Evolutionary conservation across 2,329 filamentous ascomycete species (phyloP), one percentile per base, ranked within the genome.

Genomic region (Talaromyces sp.): DNA sequence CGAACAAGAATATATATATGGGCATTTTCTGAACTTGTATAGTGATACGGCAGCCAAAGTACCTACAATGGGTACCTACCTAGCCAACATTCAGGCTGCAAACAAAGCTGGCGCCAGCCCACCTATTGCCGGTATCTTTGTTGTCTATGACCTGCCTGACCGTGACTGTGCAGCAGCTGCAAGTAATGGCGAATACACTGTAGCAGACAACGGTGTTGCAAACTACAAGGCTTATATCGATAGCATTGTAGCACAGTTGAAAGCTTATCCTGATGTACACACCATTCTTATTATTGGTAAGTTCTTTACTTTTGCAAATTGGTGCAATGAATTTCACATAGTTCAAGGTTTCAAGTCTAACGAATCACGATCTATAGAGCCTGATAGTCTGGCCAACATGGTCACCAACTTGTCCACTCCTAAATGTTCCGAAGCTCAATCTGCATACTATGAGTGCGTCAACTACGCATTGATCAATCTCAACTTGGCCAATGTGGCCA

Each of bases 91-190:
- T 70, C 73, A 80, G 67, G 70, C 75, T 43, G 71, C 80, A 68
- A 84, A 85, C 64, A 75, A 73, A 31, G 81, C 78, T 31, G 82
- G 82, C n/a, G 81, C 81, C 8, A 81, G 73, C 60, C 78, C 80
- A 39, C 78, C 79, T 3, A 71, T 82, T 64, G 79, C 82, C 19
- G 82, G 80, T 19, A 80, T 79, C 1, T 83, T 88, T 62, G 86
- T 89, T 63, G 84, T 88, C 62, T 88, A 88, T 74, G 83, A 88
- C 72, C 77, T 88, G 13, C 87, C 87, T 52, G 85, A 87, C 69
- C 84, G 86, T 72, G 87, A 88, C 72, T 88, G 87, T 71, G 83
- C 86, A 14, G 87, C 87, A 59, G 78, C 85, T 69, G 86, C 86
- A 14, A 88, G 86, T 67, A 88, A 88, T 71, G 86, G 87, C 66